Conservation (phyloP, 352 stramenopile species). For the Globisporangium nodosum region DNA sequence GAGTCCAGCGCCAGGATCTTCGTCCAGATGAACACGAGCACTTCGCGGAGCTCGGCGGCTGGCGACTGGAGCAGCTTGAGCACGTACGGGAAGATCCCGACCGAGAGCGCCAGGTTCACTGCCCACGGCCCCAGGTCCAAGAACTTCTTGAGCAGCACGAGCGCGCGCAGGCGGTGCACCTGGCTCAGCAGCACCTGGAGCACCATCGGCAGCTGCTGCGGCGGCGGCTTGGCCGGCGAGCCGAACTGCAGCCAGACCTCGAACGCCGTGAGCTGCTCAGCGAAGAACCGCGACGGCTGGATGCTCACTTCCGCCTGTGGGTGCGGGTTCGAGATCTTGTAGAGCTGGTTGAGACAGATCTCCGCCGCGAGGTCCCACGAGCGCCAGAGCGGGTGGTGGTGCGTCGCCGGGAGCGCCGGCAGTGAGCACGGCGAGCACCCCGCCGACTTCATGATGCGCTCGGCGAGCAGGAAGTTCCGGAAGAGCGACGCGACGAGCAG, state of each 20-base stretch:
- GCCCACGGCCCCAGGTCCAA: conserved; percentile 93
- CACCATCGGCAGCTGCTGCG: conserved; percentile 97
- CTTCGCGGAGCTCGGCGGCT: conserved; percentile 93
- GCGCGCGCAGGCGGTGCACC: conserved; percentile 94
- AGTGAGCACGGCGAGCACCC: conserved; percentile 88
- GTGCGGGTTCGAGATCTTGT: conserved; percentile 74
- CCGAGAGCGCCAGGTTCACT: conserved; percentile 89
- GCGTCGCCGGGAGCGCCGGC: conserved; percentile 92
- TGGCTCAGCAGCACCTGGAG: conserved; percentile 96
- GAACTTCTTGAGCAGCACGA: conserved; percentile 95
- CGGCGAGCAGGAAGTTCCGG: conserved; percentile 96
- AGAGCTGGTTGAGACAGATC: conserved; percentile 95
- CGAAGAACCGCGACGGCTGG: conserved; percentile 95
- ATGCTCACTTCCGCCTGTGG: conserved; percentile 62
- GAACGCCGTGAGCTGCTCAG: conserved; percentile 98
- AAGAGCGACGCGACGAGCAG: conserved; percentile 98
- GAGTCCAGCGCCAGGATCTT: conserved; percentile 95
- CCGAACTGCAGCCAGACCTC: conserved; percentile 98
- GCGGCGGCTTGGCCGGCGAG: conserved; percentile 80
- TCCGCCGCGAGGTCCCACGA: conserved; percentile 98
- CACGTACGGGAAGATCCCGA: conserved; percentile 99
- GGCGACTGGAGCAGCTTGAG: conserved; percentile 96
- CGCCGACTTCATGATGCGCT: conserved; percentile 94
- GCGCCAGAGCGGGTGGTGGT: conserved; percentile 97
- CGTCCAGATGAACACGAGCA: conserved; percentile 91